Conservation (phyloP, 805 yeast species). For the Ogataea thermomethanolica region DNA sequence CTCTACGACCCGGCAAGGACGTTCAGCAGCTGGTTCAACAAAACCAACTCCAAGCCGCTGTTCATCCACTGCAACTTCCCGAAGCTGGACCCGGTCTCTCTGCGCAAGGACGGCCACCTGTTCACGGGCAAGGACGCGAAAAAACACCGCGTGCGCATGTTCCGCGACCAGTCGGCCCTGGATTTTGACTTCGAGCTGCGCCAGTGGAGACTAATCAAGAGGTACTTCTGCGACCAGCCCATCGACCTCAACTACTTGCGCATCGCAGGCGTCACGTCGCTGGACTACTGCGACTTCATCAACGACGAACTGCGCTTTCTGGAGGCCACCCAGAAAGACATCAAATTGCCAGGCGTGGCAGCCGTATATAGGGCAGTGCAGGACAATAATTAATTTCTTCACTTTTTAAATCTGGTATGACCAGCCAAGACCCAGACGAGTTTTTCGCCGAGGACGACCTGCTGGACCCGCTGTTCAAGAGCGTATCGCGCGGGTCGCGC, state of each 20-base stretch:
- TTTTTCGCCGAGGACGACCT: background rate
- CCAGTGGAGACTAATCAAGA: conserved; percentile 54
- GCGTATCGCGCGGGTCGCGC: no score
- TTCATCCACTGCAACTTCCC: conserved; percentile 56
- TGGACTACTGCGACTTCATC: conserved; percentile 51
- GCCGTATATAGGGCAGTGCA: no score
- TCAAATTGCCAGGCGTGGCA: conserved; percentile 4
- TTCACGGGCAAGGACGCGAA: conserved; percentile 14
- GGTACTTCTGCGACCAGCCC: conserved; percentile 30
- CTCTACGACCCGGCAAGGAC: conserved; percentile 15
- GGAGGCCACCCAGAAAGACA: conserved; percentile 20
- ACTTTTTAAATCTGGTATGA: no score
- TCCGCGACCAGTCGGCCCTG: conserved; percentile 28
- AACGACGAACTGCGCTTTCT: conserved; percentile 44
- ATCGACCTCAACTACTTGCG: conserved; percentile 26
- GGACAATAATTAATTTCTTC: no score
- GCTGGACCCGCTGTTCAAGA: background rate
- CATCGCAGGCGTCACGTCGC: conserved; percentile 27
- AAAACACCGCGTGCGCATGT: conserved; percentile 26
- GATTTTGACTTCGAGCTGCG: conserved; percentile 55
- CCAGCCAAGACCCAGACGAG: background rate
- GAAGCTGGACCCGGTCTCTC: conserved; percentile 44
- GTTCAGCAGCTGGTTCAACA: conserved; percentile 23
- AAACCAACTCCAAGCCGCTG: conserved; percentile 28
- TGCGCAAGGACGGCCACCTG: conserved; percentile 37